A percentile compares a stretch with the other conserved stretches of the same genome.
These are phyloP conservation scores for Gryganskiella cystojenkinii DNA, from an alignment of 192 early-diverging fungal species.

Conservation along the genomic window DNA sequence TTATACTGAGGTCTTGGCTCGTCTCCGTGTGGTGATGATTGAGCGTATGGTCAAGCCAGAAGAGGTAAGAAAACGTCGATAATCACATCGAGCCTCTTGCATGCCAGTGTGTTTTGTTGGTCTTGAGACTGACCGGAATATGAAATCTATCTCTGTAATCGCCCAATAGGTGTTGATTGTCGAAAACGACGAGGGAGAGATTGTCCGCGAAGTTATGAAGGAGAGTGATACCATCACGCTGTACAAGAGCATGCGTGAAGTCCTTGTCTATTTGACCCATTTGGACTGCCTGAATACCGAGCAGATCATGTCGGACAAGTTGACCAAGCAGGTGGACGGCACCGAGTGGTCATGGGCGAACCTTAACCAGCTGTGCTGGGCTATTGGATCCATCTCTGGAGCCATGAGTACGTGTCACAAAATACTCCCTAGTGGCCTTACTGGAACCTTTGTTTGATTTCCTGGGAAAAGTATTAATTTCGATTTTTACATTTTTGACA, in stretches of 20 bases:
- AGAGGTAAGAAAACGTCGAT: constrained; percentile 69
- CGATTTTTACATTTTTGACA: background rate
- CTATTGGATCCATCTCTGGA: constrained; percentile 98
- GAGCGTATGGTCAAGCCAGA: constrained; percentile 99
- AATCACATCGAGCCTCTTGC: no score
- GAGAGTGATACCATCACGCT: constrained; percentile 98
- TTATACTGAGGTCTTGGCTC: constrained; percentile 87
- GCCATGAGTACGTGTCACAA: constrained; percentile 85
- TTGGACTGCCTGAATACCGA: constrained; percentile 95
- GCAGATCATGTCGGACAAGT: constrained; percentile 94
- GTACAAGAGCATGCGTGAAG: constrained; percentile 99
- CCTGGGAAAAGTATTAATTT: background rate
- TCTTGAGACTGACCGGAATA: background rate
- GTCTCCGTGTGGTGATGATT: constrained; percentile 96
- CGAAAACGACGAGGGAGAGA: constrained; percentile 99
- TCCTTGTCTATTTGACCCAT: constrained; percentile 97
- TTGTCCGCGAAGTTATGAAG: constrained; percentile 96
- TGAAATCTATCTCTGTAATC: no score
- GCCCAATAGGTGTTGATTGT: constrained; percentile 94
- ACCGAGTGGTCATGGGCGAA: constrained; percentile 98
- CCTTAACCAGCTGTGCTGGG: constrained; percentile 99
- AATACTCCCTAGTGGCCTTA: background rate
- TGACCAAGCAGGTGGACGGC: constrained; percentile 94
- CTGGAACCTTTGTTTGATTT: background rate
- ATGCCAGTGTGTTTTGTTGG: no score